Base-by-base conservation (phyloP, 2,329 filamentous ascomycete species). In the Cordyceps cateniannulata region DNA sequence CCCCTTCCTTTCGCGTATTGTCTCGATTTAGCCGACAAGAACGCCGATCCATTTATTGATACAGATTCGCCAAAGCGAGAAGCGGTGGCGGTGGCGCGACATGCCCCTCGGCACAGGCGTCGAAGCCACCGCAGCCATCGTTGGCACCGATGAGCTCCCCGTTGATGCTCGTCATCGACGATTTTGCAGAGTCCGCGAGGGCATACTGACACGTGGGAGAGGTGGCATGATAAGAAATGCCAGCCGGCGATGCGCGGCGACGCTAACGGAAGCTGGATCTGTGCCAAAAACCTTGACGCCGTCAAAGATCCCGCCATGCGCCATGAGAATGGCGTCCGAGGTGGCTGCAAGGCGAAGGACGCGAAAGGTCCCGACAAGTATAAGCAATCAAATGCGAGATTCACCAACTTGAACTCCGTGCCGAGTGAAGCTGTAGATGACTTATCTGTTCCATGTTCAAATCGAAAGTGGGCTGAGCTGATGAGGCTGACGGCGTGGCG, bases 71-170 rank as follows among this genome's bases (percentile, higher is more conserved):
- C 32, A 10, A 18, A 50, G 59, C 59, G 59, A 61, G 59, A 61
- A 61, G 51, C 51, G 59, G 59, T 50, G 59, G 59, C 20, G 59
- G 58, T n/a, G 58, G 48, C 9, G 48, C 25, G 45, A 29, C 27
- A 42, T 14, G 2, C 54, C 35, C 54, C 27, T 47, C 51, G 51
- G 51, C 38, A 25, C 20, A 32, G 18, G n/a, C 50, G n/a, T 20
- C 22, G 50, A 18, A 20, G 54, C 54, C 54, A 38, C 25, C 22
- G 44, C 44, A 8, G 9, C 32, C n/a, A 27, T 12, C 29, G 20
- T 42, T n/a, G n/a, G n/a, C 32, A 57, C n/a, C 16, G 54, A 40
- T 49, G 20, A 20, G 25, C 10, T 38, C 24, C 52, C 10, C n/a
- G 40, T 35, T 47, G 25, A 18, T 22, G 27, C 25, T 24, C 6